Evolutionary conservation across 2,329 filamentous ascomycete genomes (phyloP).

Genomic region (Beauveria sp.): DNA sequence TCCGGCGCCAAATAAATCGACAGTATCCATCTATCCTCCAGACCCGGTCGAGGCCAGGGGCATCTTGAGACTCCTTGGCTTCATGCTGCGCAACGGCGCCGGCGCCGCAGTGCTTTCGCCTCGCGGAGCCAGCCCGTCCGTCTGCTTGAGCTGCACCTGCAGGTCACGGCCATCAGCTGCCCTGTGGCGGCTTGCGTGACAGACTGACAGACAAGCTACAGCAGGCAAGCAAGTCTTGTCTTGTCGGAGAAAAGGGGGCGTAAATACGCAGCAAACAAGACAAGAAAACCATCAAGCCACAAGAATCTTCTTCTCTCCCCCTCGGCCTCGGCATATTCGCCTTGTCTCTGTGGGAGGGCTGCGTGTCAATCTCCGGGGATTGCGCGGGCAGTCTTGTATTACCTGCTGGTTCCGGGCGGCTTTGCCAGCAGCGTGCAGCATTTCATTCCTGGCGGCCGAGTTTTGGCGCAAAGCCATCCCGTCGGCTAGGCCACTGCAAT

Average conservation of each 20-base stretch:
- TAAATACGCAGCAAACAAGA: too few species aligned
- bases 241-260: neutral
- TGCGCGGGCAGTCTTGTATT: neutral
- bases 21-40: neutral
- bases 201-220: too few species aligned
- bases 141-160: neutral
- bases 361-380: neutral
- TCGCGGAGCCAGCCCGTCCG: neutral
- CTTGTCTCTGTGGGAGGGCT: too few species aligned
- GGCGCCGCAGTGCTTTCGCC: neutral
- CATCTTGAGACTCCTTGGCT: neutral
- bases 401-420: too few species aligned
- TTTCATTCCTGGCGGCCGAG: neutral
- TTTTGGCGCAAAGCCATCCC: neutral
- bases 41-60: neutral
- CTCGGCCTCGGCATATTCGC: too few species aligned
- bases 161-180: neutral
- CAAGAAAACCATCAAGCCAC: too few species aligned
- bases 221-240: neutral
- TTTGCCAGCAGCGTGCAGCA: neutral
- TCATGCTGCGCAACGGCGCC: neutral
- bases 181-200: neutral
- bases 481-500: neutral
- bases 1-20: too few species aligned
- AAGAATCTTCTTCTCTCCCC: too few species aligned